These are phyloP conservation scores for Tolypocladium sp. DNA, from an alignment of 2,329 filamentous ascomycete genomes.

Conservation along the genomic window DNA sequence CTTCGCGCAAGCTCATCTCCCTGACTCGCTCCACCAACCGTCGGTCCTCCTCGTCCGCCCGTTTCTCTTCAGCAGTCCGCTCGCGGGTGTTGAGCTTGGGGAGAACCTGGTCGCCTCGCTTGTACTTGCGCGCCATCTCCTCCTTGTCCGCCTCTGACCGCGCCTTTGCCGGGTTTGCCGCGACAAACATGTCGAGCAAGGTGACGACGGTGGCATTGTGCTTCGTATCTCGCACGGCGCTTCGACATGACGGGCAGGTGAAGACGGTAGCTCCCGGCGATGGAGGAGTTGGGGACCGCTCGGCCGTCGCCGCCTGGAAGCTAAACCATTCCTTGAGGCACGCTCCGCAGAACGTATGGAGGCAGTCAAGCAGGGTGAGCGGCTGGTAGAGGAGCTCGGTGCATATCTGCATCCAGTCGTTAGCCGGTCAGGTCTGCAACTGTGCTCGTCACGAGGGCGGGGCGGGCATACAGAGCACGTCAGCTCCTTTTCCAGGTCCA, in stretches of 20 bases:
- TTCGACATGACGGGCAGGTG: constrained; percentile 90
- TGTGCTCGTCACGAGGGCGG: not conserved
- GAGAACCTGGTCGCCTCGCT: constrained; percentile 71
- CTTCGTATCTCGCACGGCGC: constrained; percentile 73
- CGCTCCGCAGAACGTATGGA: constrained; percentile 92
- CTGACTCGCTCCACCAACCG: constrained; percentile 63
- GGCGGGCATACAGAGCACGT: constrained; percentile 71
- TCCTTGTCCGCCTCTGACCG: constrained; percentile 64
- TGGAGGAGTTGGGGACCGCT: constrained; percentile 39
- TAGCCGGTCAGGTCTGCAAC: not conserved
- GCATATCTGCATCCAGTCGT: constrained; percentile 62
- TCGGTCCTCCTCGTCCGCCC: constrained; percentile 56
- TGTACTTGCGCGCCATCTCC: constrained; percentile 69
- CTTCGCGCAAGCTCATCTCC: constrained; percentile 63
- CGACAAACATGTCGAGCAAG: constrained; percentile 78
- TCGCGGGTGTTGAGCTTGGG: constrained; percentile 47
- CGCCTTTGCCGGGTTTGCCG: constrained; percentile 67
- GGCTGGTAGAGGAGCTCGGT: constrained; percentile 90
- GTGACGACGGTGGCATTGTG: constrained; percentile 89
- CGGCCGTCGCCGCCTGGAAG: constrained; percentile 59
- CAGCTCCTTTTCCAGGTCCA: constrained; percentile 86
- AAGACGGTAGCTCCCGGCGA: constrained; percentile 45
- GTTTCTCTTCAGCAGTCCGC: constrained; percentile 42
- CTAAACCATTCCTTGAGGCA: constrained; percentile 95
- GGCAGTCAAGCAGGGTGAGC: constrained; percentile 81